Evolutionary conservation across 202 grass and related monocot genomes (phyloP).

Genomic region (Saccharum hybrid): DNA sequence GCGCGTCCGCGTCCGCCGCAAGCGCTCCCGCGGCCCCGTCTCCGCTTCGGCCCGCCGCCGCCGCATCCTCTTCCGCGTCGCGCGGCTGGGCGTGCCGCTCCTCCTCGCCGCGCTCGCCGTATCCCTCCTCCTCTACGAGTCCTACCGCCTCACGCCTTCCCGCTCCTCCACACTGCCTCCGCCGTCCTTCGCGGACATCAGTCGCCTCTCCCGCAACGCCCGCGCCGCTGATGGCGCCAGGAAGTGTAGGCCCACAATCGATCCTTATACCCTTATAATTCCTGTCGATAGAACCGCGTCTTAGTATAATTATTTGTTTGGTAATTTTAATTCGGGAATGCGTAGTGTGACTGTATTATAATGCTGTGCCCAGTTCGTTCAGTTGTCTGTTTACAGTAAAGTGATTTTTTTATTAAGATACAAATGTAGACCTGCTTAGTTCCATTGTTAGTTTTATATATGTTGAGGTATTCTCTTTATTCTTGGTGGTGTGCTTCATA

Average conservation of each 20-base stretch:
- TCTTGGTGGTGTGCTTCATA: not conserved
- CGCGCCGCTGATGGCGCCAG: conserved; percentile 59
- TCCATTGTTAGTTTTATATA: conserved; percentile 38
- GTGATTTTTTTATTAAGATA: not conserved
- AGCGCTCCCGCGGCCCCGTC: conserved; percentile 44
- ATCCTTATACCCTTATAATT: conserved; percentile 33
- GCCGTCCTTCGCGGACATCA: conserved; percentile 42
- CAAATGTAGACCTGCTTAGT: conserved; percentile 21
- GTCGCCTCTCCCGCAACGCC: conserved; percentile 44
- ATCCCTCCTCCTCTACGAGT: conserved; percentile 66
- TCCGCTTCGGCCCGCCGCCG: conserved; percentile 33
- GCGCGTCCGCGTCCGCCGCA: conserved; percentile 61
- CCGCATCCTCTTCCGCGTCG: conserved; percentile 52
- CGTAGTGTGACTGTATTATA: conserved; percentile 28
- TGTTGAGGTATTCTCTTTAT: conserved; percentile 22
- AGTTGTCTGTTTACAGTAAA: not conserved
- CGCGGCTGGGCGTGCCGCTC: conserved; percentile 61
- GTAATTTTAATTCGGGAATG: not conserved
- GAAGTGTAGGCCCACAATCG: conserved; percentile 55
- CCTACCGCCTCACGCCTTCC: conserved; percentile 36
- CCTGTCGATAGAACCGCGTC: conserved; percentile 6
- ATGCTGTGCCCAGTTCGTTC: conserved; percentile 20
- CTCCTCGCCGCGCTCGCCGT: conserved; percentile 58
- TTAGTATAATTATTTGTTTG: conserved; percentile 40
- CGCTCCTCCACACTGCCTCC: not conserved